These are phyloP conservation scores for Boletus semigastroideus DNA, from an alignment of 1,284 basidiomycete species.

Conservation along the genomic window DNA sequence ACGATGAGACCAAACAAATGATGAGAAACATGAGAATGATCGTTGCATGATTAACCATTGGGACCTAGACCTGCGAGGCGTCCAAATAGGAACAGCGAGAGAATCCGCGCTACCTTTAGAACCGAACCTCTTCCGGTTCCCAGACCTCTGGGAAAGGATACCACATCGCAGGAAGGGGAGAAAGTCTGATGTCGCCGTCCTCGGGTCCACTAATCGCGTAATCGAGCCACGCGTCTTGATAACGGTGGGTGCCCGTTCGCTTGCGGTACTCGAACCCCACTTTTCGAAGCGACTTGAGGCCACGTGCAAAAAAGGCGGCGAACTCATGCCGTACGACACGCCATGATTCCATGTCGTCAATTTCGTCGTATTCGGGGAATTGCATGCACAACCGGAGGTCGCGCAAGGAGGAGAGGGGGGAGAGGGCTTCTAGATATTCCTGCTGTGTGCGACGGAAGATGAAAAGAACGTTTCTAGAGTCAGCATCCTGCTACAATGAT, in stretches of 20 bases:
- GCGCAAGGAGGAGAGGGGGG: slow-evolving; percentile 25
- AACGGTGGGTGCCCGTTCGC: slow-evolving; percentile 33
- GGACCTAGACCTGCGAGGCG: slow-evolving; percentile 19
- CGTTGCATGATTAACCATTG: slow-evolving; percentile 13
- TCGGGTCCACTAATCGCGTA: slow-evolving; percentile 27
- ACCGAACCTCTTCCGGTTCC: slow-evolving; percentile 24
- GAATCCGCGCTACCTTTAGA: slow-evolving; percentile 15
- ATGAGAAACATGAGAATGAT: slow-evolving; percentile 1
- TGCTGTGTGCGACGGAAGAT: slow-evolving; percentile 30
- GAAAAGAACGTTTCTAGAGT: slow-evolving; percentile 31
- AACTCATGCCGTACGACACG: slow-evolving; percentile 28
- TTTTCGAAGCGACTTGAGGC: slow-evolving; percentile 33
- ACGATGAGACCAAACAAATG: background rate
- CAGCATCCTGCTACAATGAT: slow-evolving; percentile 31
- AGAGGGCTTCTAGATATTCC: slow-evolving; percentile 35
- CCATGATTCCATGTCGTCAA: slow-evolving; percentile 36
- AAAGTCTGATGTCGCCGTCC: slow-evolving; percentile 20
- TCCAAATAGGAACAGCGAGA: slow-evolving; percentile 7
- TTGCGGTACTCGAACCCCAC: slow-evolving; percentile 36
- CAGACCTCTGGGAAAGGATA: slow-evolving; percentile 35
- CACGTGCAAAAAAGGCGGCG: slow-evolving; percentile 30
- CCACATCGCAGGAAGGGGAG: slow-evolving; percentile 29
- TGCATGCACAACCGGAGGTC: slow-evolving; percentile 34
- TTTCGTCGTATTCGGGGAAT: slow-evolving; percentile 34
- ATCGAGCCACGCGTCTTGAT: slow-evolving; percentile 37